Evolutionary conservation across 176 grass and related monocot species (phyloP).

Genomic region (Oryza glumipatula): DNA sequence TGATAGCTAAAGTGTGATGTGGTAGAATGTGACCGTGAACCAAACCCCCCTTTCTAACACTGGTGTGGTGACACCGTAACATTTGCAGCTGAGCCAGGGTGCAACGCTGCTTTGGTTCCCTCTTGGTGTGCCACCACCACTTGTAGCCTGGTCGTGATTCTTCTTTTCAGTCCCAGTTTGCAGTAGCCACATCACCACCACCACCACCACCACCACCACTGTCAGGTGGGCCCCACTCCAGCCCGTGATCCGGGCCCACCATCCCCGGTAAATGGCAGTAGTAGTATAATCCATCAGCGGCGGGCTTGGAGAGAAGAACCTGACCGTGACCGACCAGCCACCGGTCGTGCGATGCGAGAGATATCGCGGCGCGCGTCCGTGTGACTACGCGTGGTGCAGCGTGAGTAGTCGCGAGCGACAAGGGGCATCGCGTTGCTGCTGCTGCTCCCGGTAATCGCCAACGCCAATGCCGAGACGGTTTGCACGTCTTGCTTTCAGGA

Average conservation of each 20-base stretch:
- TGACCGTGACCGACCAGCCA: not conserved
- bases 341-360: not conserved
- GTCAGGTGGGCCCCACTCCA: not conserved
- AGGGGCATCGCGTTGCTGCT: not conserved
- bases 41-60: too few relatives aligned
- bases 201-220: not conserved
- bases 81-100: not conserved
- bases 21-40: too few relatives aligned
- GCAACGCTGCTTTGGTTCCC: not conserved
- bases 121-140: too few relatives aligned
- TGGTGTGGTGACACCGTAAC: not conserved
- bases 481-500: constrained; percentile 53
- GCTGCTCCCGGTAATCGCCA: not conserved
- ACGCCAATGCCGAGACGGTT: constrained; percentile 39
- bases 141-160: not conserved
- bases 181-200: too few relatives aligned
- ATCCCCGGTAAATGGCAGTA: not conserved
- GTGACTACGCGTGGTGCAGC: not conserved
- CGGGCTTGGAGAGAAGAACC: not conserved
- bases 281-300: not conserved
- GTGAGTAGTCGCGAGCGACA: constrained; percentile 11
- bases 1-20: too few relatives aligned
- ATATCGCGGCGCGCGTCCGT: not conserved
- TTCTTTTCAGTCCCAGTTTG: not conserved
- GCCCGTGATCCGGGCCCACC: constrained; percentile 4